Conservation (phyloP, 345 rosid genomes). For the Rhizophora apiculata region DNA sequence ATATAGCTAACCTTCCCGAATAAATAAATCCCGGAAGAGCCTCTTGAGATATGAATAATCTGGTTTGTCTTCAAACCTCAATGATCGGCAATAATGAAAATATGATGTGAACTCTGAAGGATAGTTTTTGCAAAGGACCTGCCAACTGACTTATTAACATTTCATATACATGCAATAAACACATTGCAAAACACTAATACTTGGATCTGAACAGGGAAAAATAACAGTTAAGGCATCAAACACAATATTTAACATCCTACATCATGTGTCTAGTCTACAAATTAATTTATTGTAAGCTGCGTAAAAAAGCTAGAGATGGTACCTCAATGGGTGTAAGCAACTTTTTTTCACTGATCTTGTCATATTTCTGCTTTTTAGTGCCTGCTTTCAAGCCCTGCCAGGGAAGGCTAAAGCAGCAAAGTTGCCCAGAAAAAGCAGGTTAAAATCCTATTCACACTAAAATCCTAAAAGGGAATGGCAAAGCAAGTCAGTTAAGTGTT, state of each 20-base stretch:
- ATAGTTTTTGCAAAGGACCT: conserved; percentile 86
- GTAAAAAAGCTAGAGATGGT: conserved; percentile 17
- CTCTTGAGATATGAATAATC: conserved; percentile 92
- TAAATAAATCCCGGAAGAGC: conserved; percentile 89
- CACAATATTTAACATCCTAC: no score
- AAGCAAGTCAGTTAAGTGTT: neutral
- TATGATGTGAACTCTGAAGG: conserved; percentile 89
- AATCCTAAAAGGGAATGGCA: neutral
- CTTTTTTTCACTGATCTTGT: conserved; percentile 94
- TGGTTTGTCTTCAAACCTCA: conserved; percentile 93
- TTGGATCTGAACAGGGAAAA: neutral
- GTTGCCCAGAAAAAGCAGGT: conserved; percentile 14
- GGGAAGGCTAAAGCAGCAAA: conserved; percentile 65
- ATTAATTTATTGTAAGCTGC: neutral
- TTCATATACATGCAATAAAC: neutral
- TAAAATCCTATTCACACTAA: conserved; percentile 2
- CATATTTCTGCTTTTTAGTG: conserved; percentile 95
- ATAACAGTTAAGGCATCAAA: no score
- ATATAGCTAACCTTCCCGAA: conserved; percentile 62
- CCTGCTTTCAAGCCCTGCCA: conserved; percentile 98
- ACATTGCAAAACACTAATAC: neutral
- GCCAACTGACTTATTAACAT: conserved; percentile 2
- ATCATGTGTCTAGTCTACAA: neutral
- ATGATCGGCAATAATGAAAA: conserved; percentile 90
- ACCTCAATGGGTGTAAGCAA: conserved; percentile 88